A percentile compares a stretch with the other conserved stretches of the same genome.
Evolutionary conservation across 2,329 filamentous ascomycete genomes (phyloP).

Genomic region (Alternaria sp.): DNA sequence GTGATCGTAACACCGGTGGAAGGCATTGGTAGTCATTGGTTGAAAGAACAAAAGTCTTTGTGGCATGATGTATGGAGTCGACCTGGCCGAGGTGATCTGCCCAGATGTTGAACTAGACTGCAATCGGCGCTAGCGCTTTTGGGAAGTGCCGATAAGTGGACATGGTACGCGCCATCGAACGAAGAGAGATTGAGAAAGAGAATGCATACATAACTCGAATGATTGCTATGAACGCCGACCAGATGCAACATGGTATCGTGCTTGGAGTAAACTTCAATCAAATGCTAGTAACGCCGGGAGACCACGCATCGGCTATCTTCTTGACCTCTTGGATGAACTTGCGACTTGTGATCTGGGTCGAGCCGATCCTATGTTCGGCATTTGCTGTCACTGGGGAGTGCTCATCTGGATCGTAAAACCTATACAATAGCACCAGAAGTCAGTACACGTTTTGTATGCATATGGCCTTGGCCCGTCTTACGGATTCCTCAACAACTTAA

Average conservation of each 20-base stretch:
- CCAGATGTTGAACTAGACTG: conserved; percentile 32
- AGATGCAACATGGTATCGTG: conserved; percentile 38
- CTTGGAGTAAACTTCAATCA: conserved; percentile 49
- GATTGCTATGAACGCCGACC: conserved; percentile 32
- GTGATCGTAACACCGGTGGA: conserved; percentile 58
- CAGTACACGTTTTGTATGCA: background rate
- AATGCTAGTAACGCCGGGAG: conserved; percentile 71
- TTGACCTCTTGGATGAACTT: conserved; percentile 84
- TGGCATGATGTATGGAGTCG: conserved; percentile 19
- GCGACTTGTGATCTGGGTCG: conserved; percentile 78
- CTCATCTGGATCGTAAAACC: conserved; percentile 88
- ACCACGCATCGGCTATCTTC: conserved; percentile 85
- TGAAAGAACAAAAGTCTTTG: conserved; percentile 14
- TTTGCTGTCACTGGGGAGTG: conserved; percentile 68
- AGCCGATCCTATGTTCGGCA: conserved; percentile 55
- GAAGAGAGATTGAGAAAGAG: background rate
- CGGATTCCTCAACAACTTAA: conserved; percentile 83
- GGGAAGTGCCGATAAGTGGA: conserved; percentile 12
- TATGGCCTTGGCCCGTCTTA: background rate
- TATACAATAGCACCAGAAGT: conserved; percentile 75
- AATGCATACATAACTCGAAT: background rate
- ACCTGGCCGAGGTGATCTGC: conserved; percentile 35
- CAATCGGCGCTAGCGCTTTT: conserved; percentile 35
- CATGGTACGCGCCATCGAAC: conserved; percentile 3
- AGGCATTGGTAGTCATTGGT: conserved; percentile 46